Evolutionary conservation across 2,329 filamentous ascomycete species (phyloP).

Genomic region (Grosmannia huntii): DNA sequence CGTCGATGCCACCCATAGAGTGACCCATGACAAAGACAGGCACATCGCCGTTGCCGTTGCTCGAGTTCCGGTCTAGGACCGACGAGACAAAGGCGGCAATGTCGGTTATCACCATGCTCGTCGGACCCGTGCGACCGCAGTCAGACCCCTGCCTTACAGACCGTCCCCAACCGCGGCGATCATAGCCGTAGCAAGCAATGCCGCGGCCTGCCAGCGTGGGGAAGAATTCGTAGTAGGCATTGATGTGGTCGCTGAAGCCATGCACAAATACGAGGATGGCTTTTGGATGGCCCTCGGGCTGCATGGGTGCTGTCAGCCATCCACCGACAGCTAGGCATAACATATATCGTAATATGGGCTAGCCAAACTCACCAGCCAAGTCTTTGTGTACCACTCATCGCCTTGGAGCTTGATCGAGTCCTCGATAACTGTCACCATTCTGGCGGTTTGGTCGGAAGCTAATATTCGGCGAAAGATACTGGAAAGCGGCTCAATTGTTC

Average conservation of each 20-base stretch:
- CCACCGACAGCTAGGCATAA: background rate
- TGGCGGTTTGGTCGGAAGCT: background rate
- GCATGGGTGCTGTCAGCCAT: background rate
- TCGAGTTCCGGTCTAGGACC: conserved; percentile 26
- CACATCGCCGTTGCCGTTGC: conserved; percentile 13
- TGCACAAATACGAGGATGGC: conserved; percentile 76
- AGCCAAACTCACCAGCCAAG: conserved; percentile 38
- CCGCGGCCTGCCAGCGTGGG: conserved; percentile 53
- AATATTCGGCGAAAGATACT: background rate
- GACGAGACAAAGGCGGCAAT: conserved; percentile 61
- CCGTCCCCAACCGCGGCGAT: conserved; percentile 83
- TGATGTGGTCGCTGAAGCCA: conserved; percentile 79
- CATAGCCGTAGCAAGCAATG: conserved; percentile 66
- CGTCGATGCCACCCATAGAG: conserved; percentile 79
- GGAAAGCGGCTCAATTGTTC: background rate
- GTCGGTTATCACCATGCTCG: conserved; percentile 59
- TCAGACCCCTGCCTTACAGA: conserved; percentile 50
- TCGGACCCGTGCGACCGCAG: conserved; percentile 62
- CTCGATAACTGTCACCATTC: conserved; percentile 32
- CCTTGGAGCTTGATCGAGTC: conserved; percentile 34
- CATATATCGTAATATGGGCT: too few species aligned
- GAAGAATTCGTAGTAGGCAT: conserved; percentile 66
- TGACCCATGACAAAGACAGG: conserved; percentile 82
- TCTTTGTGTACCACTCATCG: conserved; percentile 40
- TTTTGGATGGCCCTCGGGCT: conserved; percentile 2